phyloP scores from a whole-genome alignment of 2,329 filamentous ascomycete species.

The Bimuria novae-zelandiae region DNA sequence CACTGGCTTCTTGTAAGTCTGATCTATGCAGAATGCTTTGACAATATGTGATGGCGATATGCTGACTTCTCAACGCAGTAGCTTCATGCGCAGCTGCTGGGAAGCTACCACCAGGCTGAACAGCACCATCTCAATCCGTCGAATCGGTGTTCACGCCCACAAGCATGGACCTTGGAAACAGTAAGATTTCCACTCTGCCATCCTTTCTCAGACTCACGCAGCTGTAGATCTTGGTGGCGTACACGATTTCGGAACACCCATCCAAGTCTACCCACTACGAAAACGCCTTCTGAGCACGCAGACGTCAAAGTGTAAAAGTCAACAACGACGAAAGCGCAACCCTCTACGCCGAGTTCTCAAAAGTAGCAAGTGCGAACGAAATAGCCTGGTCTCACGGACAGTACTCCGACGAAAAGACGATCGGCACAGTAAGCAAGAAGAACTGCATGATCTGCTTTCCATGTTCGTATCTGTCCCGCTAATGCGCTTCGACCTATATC shows the following conservation, averaged over 20 bases:
- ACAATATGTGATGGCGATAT: not conserved
- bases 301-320: constrained; percentile 57
- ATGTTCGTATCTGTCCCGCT: constrained; percentile 55
- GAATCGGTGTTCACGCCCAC: constrained; percentile 58
- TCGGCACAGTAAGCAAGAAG: constrained; percentile 58
- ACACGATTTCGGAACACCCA: constrained; percentile 65
- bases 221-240: constrained; percentile 57
- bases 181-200: constrained; percentile 39
- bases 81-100: constrained; percentile 57
- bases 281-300: constrained; percentile 63
- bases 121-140: constrained; percentile 52
- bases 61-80: constrained; percentile 44
- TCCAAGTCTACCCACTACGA: constrained; percentile 72
- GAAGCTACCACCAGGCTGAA: constrained; percentile 64
- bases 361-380: constrained; percentile 58
- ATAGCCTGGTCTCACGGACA: constrained; percentile 63
- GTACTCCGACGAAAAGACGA: constrained; percentile 54
- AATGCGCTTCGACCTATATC: too few species aligned
- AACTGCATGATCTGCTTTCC: constrained; percentile 73
- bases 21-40: not conserved
- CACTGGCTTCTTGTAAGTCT: constrained; percentile 61
- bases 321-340: constrained; percentile 64
- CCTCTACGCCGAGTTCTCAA: constrained; percentile 65
- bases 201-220: constrained; percentile 20
- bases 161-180: constrained; percentile 49